phyloP scores from a whole-genome alignment of 164 flowering plant species.

The Santalum album region DNA sequence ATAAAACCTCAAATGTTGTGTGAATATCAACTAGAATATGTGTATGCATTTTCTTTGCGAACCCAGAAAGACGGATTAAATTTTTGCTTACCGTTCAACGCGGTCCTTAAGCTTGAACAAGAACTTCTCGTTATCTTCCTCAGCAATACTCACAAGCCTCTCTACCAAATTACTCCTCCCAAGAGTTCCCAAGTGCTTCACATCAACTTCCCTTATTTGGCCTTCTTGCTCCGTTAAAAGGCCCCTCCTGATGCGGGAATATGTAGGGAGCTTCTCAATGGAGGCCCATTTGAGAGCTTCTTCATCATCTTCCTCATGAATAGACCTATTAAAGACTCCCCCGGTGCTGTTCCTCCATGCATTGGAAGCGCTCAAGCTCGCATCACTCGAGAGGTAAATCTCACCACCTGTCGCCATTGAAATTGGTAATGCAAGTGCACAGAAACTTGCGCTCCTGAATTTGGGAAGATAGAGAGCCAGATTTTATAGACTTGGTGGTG shows the following conservation, averaged over 20 bases:
- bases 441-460: too few relatives aligned
- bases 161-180: slow-evolving; percentile 22
- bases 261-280: slow-evolving; percentile 31
- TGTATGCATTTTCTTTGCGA: background rate
- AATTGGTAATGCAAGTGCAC: too few relatives aligned
- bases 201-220: slow-evolving; percentile 18
- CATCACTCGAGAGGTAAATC: too few relatives aligned
- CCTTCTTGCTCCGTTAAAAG: slow-evolving; percentile 20
- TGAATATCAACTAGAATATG: background rate
- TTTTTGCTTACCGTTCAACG: slow-evolving; percentile 13
- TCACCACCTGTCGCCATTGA: too few relatives aligned
- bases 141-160: slow-evolving; percentile 19
- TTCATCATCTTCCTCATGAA: slow-evolving; percentile 31
- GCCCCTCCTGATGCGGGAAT: slow-evolving; percentile 23
- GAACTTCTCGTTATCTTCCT: slow-evolving; percentile 26
- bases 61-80: background rate
- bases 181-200: slow-evolving; percentile 13
- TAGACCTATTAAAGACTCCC: too few relatives aligned
- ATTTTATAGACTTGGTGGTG: too few relatives aligned
- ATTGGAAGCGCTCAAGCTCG: too few relatives aligned
- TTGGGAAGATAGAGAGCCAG: too few relatives aligned
- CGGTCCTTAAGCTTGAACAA: slow-evolving; percentile 20
- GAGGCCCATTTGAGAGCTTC: slow-evolving; percentile 43
- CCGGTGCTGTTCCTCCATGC: too few relatives aligned
- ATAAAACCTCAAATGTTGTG: background rate